Base-by-base conservation (phyloP, 2,329 filamentous ascomycete genomes). In the Trichoderma pleuroti region DNA sequence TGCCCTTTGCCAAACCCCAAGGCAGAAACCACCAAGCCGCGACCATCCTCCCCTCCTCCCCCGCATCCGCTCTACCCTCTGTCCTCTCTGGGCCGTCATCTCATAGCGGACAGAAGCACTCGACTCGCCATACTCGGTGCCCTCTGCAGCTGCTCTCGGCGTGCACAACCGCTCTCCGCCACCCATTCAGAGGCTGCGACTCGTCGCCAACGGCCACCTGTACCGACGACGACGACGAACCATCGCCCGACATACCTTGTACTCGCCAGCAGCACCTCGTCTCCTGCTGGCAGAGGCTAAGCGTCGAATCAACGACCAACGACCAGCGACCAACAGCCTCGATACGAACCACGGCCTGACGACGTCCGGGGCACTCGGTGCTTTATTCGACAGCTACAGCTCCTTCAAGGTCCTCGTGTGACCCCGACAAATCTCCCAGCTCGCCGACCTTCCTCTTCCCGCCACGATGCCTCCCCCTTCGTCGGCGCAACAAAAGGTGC, bases 401-500 rank as follows among this genome's bases (percentile, higher is more conserved):
- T 62, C 68, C 26, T 34, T 11, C 28, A 42, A 60, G 42, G 56
- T 28, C 60, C 68, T 70, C 60, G 68, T 70, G 68, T 64, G 68
- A 70, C 68, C 61, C 36, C 60, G 42, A 34, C 36, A 39, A 65
- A 32, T 32, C 34, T 46, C 26, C 46, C 49, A 28, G 12, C 46
- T 39, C 64, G 62, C 21, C 70, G 62, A 71, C 63, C 63, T 68
- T 68, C 63, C 70, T 60, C 46, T 65, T 68, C 70, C 54, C 68
- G 56, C 54, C 21, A 72, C 68, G 66, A 82, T 83, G 82, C 78
- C 82, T 71, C 79, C 80, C 36, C 76, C 77, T 57, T 78, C 80
- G 46, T 72, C 76, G 42, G 74, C 81, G 61, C 79, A 81, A 72
- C 81, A 85, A 74, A 84, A 81, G 78, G 76, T 78, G 52, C 71